phyloP scores from a whole-genome alignment of 2,329 filamentous ascomycete species.

The Fusarium annulatum region DNA sequence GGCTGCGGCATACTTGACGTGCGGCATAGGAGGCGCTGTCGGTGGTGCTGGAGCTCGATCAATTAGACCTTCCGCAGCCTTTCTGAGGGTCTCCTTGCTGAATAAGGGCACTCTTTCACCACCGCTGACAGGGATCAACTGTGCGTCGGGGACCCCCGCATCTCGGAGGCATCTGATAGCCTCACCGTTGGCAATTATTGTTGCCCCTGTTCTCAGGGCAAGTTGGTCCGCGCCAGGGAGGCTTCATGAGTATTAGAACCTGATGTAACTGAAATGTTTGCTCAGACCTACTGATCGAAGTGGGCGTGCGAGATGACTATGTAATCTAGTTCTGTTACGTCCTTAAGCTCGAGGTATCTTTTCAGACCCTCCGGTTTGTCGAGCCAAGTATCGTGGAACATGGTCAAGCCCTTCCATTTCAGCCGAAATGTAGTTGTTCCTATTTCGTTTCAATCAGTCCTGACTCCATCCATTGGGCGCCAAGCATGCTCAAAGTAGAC shows the following conservation, averaged over 20 bases:
- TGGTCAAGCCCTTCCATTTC: not conserved
- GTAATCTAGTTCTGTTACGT: not conserved
- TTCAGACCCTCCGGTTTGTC: not conserved
- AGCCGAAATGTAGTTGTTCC: not conserved
- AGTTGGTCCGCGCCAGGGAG: not conserved
- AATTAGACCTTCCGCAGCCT: not conserved
- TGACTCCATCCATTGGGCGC: fast-evolving
- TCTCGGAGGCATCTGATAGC: not conserved
- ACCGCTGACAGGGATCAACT: not conserved
- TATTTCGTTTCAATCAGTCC: not conserved
- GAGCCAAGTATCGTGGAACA: not conserved
- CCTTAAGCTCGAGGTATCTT: not conserved
- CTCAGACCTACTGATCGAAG: not conserved
- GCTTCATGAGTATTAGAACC: not conserved
- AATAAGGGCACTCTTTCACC: not conserved
- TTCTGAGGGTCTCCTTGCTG: not conserved
- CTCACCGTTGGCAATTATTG: not conserved
- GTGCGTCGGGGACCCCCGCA: not conserved
- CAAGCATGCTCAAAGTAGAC: fast-evolving
- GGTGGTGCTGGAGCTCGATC: not conserved
- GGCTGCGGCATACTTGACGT: not conserved
- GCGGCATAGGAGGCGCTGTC: not conserved
- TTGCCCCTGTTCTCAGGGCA: not conserved
- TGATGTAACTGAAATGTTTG: not conserved
- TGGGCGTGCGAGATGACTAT: not conserved